Conservation (phyloP, 305 asterid genomes). For the Fraxinus angustifolia region DNA sequence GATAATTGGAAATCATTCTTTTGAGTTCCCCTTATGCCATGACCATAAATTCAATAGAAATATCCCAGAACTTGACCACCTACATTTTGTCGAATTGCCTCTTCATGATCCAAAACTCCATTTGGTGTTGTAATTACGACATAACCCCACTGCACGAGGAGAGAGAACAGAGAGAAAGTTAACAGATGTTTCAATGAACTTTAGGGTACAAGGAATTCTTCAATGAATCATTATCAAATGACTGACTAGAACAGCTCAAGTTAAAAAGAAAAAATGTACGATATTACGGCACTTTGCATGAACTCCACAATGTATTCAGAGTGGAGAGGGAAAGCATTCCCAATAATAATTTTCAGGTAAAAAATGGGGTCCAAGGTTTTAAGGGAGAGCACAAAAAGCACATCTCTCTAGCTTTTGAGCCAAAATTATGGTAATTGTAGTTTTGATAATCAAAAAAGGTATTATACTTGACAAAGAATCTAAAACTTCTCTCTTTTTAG, state of each 20-base stretch:
- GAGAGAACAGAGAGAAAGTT: not conserved
- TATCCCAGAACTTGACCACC: constrained; percentile 97
- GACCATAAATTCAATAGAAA: constrained; percentile 49
- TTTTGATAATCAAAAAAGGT: not conserved
- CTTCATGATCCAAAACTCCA: constrained; percentile 93
- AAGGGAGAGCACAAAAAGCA: not conserved
- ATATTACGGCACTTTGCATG: not conserved
- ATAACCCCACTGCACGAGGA: constrained; percentile 82
- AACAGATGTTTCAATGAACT: constrained; percentile 4
- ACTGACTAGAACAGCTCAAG: not conserved
- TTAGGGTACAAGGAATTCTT: not conserved
- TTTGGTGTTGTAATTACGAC: constrained; percentile 87
- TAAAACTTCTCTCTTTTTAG: not conserved
- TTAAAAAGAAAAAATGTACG: not conserved
- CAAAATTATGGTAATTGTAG: not conserved
- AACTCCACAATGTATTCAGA: not conserved
- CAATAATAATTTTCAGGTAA: not conserved
- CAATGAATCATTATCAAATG: not conserved
- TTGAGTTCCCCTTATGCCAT: constrained; percentile 8
- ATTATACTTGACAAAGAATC: not conserved
- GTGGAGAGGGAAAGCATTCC: not conserved
- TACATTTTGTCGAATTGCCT: constrained; percentile 72
- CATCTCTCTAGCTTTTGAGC: not conserved
- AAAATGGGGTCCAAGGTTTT: not conserved
- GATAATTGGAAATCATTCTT: not conserved